Percentiles rank a stretch among this genome's conserved stretches.
Evolutionary conservation across 1,284 basidiomycete genomes (phyloP).

Genomic region (Irpex rosettiformis): DNA sequence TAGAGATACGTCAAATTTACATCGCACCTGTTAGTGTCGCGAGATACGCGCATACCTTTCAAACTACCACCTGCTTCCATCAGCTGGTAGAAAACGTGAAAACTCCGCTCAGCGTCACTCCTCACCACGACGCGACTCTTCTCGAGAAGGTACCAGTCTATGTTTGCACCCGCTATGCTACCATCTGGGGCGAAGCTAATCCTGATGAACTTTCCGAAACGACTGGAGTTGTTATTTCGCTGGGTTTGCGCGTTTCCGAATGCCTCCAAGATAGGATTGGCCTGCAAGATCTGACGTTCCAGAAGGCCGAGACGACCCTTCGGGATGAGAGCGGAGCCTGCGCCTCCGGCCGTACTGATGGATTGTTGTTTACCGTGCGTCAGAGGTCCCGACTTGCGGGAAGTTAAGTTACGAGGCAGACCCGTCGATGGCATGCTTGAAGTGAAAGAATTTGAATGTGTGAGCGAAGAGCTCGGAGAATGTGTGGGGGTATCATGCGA

Average conservation of each 20-base stretch:
- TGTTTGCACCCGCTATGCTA: conserved; percentile 96
- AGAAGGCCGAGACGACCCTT: conserved; percentile 82
- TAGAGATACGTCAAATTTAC: conserved; percentile 28
- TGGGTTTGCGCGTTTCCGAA: conserved; percentile 99
- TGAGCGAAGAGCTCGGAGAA: conserved; percentile 52
- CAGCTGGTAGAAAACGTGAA: conserved; percentile 97
- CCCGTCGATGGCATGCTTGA: conserved; percentile 54
- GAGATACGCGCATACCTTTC: conserved; percentile 46
- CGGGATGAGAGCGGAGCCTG: conserved; percentile 46
- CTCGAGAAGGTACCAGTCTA: conserved; percentile 99
- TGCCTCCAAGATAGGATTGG: conserved; percentile 96
- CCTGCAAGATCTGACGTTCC: conserved; percentile 96
- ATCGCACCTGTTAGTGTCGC: not conserved
- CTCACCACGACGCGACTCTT: conserved; percentile 95
- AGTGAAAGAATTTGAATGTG: conserved; percentile 39
- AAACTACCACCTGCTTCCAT: conserved; percentile 63
- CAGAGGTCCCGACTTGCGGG: conserved; percentile 29
- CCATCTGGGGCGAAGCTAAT: conserved; percentile 95
- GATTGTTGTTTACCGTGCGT: conserved; percentile 34
- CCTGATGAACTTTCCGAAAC: conserved; percentile 97
- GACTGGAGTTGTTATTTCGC: conserved; percentile 98
- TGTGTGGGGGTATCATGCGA: conserved; percentile 52
- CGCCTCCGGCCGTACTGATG: conserved; percentile 38
- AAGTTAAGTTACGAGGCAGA: conserved; percentile 54
- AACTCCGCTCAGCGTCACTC: conserved; percentile 86